These are phyloP conservation scores for Penicillium sp. DNA, from an alignment of 2,329 filamentous ascomycete species.

Conservation along the genomic window DNA sequence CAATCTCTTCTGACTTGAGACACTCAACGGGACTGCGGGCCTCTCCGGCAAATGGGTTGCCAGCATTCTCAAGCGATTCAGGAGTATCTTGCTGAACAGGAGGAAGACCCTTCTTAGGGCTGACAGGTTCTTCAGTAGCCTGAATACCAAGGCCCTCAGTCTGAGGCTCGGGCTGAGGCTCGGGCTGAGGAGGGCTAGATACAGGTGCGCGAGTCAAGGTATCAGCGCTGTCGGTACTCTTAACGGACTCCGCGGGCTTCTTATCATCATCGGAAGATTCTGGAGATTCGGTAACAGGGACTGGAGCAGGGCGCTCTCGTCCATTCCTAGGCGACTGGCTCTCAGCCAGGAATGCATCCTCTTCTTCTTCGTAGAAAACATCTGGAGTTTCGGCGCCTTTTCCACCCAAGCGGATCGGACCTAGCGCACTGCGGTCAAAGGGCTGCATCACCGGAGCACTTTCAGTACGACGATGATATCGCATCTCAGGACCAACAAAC, in stretches of 20 bases:
- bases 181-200: slow-evolving; percentile 5
- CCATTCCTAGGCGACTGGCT: slow-evolving; percentile 29
- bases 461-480: slow-evolving; percentile 51
- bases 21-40: slow-evolving; percentile 31
- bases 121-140: slow-evolving; percentile 9
- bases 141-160: slow-evolving; percentile 33
- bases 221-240: slow-evolving; percentile 26
- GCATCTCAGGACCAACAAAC: slow-evolving; percentile 49
- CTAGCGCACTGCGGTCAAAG: slow-evolving; percentile 45
- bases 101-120: background rate
- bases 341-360: slow-evolving; percentile 49
- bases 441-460: slow-evolving; percentile 52
- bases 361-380: slow-evolving; percentile 53
- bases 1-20: slow-evolving; percentile 32
- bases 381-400: slow-evolving; percentile 43
- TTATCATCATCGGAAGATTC: slow-evolving; percentile 16
- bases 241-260: slow-evolving; percentile 17
- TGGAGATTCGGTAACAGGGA: background rate
- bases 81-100: slow-evolving; percentile 1
- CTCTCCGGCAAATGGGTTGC: slow-evolving; percentile 24
- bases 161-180: background rate
- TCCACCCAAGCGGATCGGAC: slow-evolving; percentile 38
- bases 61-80: slow-evolving; percentile 15
- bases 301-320: slow-evolving; percentile 3
- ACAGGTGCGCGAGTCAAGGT: slow-evolving; percentile 27